Conservation (phyloP, 2,329 filamentous ascomycete genomes). For the Mycocentrospora acerina region DNA sequence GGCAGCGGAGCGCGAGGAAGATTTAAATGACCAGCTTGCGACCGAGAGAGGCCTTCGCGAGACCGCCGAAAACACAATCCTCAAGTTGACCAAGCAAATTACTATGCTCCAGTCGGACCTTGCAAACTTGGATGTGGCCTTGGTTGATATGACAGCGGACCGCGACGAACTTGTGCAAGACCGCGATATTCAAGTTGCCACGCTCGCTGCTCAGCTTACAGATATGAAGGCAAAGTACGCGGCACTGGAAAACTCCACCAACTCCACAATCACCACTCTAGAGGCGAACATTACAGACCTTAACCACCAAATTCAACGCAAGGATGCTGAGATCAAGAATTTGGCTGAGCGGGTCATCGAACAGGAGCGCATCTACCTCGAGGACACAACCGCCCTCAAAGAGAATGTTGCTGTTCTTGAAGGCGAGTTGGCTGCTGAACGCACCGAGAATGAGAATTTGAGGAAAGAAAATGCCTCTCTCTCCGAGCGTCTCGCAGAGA, state of each 20-base stretch:
- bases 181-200: slow-evolving; percentile 35
- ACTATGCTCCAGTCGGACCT: slow-evolving; percentile 38
- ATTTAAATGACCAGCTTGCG: slow-evolving; percentile 42
- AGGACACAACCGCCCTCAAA: slow-evolving; percentile 28
- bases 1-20: slow-evolving; percentile 42
- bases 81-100: slow-evolving; percentile 37
- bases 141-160: slow-evolving; percentile 28
- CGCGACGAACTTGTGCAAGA: slow-evolving; percentile 35
- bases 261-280: slow-evolving; percentile 33
- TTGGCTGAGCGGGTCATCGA: slow-evolving; percentile 30
- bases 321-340: slow-evolving; percentile 42
- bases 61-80: slow-evolving; percentile 38
- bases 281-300: slow-evolving; percentile 45
- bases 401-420: slow-evolving; percentile 24
- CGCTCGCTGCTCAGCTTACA: slow-evolving; percentile 38
- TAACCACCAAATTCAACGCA: slow-evolving; percentile 42
- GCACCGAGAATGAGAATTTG: slow-evolving; percentile 27
- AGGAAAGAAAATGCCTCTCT: slow-evolving; percentile 30
- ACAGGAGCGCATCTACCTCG: slow-evolving; percentile 28
- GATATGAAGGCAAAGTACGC: slow-evolving; percentile 34
- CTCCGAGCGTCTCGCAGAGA: slow-evolving; percentile 29
- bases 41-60: slow-evolving; percentile 43
- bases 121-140: slow-evolving; percentile 20
- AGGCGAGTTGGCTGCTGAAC: slow-evolving; percentile 18
- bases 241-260: slow-evolving; percentile 33